A percentile compares a stretch with the other conserved stretches of the same genome.
Evolutionary conservation across 208 protist genomes (phyloP).

Genomic region (Perkinsela sp.): DNA sequence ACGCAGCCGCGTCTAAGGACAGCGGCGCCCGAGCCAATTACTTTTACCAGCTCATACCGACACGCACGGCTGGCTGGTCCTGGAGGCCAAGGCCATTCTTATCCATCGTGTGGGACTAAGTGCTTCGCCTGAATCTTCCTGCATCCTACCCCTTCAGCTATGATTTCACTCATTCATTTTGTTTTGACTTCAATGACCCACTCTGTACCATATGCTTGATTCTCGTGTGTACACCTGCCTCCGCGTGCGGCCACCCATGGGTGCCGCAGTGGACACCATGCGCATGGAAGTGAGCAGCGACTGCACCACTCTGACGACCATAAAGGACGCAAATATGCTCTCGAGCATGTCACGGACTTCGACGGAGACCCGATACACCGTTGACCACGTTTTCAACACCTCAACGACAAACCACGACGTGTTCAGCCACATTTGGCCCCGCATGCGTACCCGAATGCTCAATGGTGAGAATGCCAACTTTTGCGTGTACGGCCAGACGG

Average conservation of each 20-base stretch:
- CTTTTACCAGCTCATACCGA: neutral
- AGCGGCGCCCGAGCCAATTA: neutral
- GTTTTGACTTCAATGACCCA: too few species aligned
- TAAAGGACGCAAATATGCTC: neutral
- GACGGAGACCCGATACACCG: neutral
- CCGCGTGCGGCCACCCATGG: neutral
- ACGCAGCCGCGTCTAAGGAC: neutral
- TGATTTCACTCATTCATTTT: too few species aligned
- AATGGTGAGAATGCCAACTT: conserved; percentile 53
- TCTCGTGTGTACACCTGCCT: neutral
- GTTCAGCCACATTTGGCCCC: neutral
- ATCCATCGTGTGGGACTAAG: neutral
- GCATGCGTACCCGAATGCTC: conserved; percentile 5
- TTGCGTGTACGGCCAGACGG: conserved; percentile 53
- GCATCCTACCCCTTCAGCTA: too few species aligned
- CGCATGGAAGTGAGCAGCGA: neutral
- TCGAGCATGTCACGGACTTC: neutral
- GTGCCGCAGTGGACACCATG: neutral
- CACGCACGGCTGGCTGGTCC: neutral
- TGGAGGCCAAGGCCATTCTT: neutral
- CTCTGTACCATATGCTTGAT: neutral
- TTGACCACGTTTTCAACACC: neutral
- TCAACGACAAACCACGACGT: neutral
- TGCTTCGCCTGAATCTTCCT: too few species aligned
- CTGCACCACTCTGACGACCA: neutral